Conservation (phyloP, 495 filamentous ascomycete genomes). For the Corynascus novoguineensis region DNA sequence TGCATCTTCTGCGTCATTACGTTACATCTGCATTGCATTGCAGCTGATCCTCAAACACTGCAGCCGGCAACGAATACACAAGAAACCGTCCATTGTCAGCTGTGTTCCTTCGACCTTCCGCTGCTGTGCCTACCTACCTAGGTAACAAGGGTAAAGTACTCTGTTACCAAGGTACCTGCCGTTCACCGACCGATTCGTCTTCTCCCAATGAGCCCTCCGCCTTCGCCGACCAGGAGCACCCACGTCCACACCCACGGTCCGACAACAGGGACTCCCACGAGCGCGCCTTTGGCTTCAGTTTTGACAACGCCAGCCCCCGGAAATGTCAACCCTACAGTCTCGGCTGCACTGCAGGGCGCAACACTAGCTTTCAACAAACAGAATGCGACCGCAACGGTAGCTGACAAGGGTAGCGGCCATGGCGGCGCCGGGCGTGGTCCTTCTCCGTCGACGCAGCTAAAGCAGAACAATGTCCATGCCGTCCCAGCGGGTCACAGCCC, state of each 20-base stretch:
- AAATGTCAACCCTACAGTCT: slow-evolving; percentile 10
- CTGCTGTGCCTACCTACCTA: too few species aligned
- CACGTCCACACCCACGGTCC: background rate
- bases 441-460: background rate
- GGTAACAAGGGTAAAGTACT: too few species aligned
- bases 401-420: background rate
- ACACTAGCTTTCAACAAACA: slow-evolving; percentile 41
- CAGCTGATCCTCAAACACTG: background rate
- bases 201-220: slow-evolving; percentile 11
- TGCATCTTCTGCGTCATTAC: background rate
- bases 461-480: background rate
- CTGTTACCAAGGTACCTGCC: background rate
- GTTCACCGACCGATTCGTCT: background rate
- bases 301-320: background rate
- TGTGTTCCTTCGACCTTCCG: too few species aligned
- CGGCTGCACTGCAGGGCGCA: slow-evolving; percentile 44
- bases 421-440: background rate
- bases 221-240: slow-evolving; percentile 1
- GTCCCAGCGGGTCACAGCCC: background rate
- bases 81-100: too few species aligned
- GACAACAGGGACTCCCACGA: background rate
- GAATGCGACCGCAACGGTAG: background rate
- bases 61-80: background rate
- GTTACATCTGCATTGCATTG: slow-evolving; percentile 2
- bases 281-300: background rate